Evolutionary conservation across 75 land plant species (phyloP).

Genomic region (Pinus albicaulis): DNA sequence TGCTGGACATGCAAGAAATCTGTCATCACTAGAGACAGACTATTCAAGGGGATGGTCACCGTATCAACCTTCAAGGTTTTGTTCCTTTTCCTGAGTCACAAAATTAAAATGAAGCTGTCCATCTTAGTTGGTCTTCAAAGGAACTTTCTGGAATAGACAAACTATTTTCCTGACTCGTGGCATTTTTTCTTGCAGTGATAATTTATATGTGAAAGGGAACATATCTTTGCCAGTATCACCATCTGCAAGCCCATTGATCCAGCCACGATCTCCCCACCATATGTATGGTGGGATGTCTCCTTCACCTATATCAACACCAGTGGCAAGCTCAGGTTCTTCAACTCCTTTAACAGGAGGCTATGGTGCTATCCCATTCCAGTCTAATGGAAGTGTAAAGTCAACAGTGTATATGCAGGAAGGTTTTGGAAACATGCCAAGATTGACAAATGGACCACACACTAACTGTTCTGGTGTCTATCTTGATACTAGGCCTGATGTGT

Average conservation of each 20-base stretch:
- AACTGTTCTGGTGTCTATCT: conserved; percentile 12
- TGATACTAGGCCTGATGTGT: conserved; percentile 18
- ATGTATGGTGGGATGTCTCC: conserved; percentile 56
- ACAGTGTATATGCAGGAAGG: conserved; percentile 26
- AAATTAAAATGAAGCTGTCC: background rate
- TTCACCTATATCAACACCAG: conserved; percentile 61
- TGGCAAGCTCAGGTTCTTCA: conserved; percentile 58
- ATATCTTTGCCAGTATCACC: conserved; percentile 69
- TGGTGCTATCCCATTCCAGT: conserved; percentile 47
- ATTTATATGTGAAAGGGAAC: conserved; percentile 18
- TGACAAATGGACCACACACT: conserved; percentile 11
- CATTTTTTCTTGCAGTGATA: conserved; percentile 22
- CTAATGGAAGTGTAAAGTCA: conserved; percentile 12
- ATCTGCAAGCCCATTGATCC: conserved; percentile 51
- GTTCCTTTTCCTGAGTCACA: background rate
- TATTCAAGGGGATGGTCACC: conserved; percentile 16
- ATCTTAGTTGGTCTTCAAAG: background rate
- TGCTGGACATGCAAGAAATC: conserved; percentile 26
- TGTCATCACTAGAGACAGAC: conserved; percentile 28
- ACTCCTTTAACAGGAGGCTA: conserved; percentile 71
- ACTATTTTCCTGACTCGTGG: background rate
- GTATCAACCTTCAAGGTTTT: conserved; percentile 24
- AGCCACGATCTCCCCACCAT: conserved; percentile 60
- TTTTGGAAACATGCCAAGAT: conserved; percentile 22
- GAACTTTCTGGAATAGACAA: background rate